A percentile compares a stretch with the other conserved stretches of the same genome.
Evolutionary conservation across 2,329 filamentous ascomycete genomes (phyloP).

Genomic region (Colletotrichum zoysiae): DNA sequence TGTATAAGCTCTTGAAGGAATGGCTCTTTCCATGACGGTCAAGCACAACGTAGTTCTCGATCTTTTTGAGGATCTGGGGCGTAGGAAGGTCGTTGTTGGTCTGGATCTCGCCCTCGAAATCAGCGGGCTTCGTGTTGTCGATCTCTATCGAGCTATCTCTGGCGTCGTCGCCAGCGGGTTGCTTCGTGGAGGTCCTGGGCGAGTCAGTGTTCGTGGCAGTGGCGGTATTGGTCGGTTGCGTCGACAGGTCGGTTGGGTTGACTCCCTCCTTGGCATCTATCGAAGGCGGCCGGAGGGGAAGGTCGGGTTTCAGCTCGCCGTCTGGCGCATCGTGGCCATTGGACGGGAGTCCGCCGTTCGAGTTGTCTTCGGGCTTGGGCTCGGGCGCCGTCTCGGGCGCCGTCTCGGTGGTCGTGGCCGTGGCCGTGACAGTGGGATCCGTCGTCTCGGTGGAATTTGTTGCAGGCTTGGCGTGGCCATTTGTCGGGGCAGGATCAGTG

Average conservation of each 20-base stretch:
- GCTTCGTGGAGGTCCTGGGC: conserved; percentile 29
- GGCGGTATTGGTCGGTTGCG: conserved; percentile 14
- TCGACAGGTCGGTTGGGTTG: conserved; percentile 3
- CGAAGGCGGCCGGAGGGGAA: conserved; percentile 10
- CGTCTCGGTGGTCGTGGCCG: background rate
- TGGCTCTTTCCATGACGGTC: conserved; percentile 71
- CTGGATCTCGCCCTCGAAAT: conserved; percentile 68
- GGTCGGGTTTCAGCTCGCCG: conserved; percentile 1
- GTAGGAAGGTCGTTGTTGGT: conserved; percentile 69
- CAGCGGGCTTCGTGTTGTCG: conserved; percentile 57
- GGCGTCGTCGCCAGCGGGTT: conserved; percentile 19
- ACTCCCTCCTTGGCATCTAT: conserved; percentile 10
- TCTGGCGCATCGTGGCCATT: conserved; percentile 27
- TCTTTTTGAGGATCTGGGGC: conserved; percentile 59
- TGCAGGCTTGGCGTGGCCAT: conserved; percentile 28
- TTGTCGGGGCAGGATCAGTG: conserved; percentile 16
- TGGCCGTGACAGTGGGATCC: background rate
- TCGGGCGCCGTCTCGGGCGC: background rate
- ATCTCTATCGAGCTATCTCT: conserved; percentile 48
- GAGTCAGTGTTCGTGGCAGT: conserved; percentile 26
- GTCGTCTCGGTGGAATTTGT: conserved; percentile 16
- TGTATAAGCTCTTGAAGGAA: conserved; percentile 74
- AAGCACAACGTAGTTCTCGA: conserved; percentile 69
- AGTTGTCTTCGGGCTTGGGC: background rate
- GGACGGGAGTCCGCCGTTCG: background rate